phyloP scores from a whole-genome alignment of 2,329 filamentous ascomycete genomes.

The Zopfia rhizophila region DNA sequence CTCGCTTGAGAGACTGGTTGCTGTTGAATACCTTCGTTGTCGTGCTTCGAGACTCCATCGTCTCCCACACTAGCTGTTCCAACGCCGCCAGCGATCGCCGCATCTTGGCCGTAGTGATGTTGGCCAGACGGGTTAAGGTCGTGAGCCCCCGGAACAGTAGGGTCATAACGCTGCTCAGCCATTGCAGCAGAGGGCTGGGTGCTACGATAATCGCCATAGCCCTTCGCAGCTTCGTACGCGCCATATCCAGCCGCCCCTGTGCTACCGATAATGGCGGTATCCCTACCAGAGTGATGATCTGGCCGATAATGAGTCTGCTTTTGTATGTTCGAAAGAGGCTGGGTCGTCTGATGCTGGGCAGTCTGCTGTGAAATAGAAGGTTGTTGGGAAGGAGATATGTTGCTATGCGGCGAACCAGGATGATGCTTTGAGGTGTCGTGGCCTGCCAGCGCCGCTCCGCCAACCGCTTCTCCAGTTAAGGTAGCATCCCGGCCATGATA shows the following conservation, averaged over 20 bases:
- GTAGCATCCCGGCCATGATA: constrained; percentile 13
- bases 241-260: constrained; percentile 44
- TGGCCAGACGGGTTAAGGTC: constrained; percentile 25
- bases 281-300: constrained; percentile 35
- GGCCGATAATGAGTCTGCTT: too few species aligned
- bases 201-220: constrained; percentile 40
- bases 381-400: neutral
- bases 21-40: constrained; percentile 4
- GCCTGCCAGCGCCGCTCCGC: constrained; percentile 19
- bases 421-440: neutral
- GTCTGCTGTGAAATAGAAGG: too few species aligned
- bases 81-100: constrained; percentile 30
- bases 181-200: constrained; percentile 42
- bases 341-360: neutral
- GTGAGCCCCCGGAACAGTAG: constrained; percentile 32
- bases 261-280: constrained; percentile 43
- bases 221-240: constrained; percentile 44
- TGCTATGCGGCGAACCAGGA: neutral
- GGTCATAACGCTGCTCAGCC: constrained; percentile 45
- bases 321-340: too few species aligned
- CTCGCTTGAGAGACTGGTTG: neutral
- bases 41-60: constrained; percentile 10
- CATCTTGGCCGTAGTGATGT: constrained; percentile 37
- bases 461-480: constrained; percentile 21
- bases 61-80: constrained; percentile 24